Evolutionary conservation across 495 filamentous ascomycete species (phyloP).

Genomic region (Physcia stellaris): DNA sequence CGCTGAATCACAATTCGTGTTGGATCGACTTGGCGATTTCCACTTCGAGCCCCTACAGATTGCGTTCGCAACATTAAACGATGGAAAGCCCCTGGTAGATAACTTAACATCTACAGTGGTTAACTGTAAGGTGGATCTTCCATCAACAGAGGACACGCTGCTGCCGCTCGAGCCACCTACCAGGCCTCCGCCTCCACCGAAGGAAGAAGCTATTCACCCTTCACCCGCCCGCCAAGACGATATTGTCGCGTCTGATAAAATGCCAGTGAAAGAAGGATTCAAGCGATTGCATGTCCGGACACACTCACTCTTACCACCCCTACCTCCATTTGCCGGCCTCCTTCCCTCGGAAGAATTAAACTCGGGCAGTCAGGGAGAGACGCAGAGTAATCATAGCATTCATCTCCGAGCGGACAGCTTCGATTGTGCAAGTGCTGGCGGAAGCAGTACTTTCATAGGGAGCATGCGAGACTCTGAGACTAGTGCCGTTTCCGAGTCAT

Average conservation of each 20-base stretch:
- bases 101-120: not conserved
- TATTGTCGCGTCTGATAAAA: too few species aligned
- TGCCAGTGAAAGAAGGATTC: not conserved
- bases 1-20: constrained; percentile 66
- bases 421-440: constrained; percentile 40
- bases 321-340: constrained; percentile 16
- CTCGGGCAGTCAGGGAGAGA: constrained; percentile 2
- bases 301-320: constrained; percentile 13
- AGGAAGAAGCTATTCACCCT: constrained; percentile 1
- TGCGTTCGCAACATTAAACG: constrained; percentile 7
- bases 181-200: constrained; percentile 9
- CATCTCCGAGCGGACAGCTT: constrained; percentile 25
- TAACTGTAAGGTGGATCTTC: constrained; percentile 2
- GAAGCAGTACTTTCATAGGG: constrained; percentile 63
- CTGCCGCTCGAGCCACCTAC: constrained; percentile 6
- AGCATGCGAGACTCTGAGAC: constrained; percentile 66
- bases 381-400: not conserved
- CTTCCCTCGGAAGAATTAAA: constrained; percentile 13
- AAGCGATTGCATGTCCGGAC: not conserved
- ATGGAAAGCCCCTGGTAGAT: not conserved
- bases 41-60: constrained; percentile 54
- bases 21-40: constrained; percentile 89
- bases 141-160: not conserved
- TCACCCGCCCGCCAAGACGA: too few species aligned
- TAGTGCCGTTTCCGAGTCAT: constrained; percentile 66